Evolutionary conservation across 2,329 filamentous ascomycete species (phyloP).

Genomic region (Fusarium tupiense): DNA sequence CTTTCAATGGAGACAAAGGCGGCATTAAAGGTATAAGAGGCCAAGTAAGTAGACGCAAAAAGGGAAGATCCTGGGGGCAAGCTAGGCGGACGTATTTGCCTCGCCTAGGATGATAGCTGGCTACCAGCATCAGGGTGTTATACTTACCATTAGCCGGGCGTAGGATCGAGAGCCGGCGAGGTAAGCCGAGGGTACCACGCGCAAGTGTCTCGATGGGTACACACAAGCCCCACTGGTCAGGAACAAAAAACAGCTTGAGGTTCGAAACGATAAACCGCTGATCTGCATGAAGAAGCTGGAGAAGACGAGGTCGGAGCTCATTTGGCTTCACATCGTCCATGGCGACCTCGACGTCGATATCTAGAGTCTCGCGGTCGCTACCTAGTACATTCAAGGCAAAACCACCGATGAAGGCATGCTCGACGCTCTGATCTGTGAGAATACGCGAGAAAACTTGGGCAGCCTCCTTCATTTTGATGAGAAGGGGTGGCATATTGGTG

Average conservation of each 20-base stretch:
- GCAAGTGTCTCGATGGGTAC: not conserved
- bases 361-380: not conserved
- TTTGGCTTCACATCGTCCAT: not conserved
- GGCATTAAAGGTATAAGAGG: too few relatives aligned
- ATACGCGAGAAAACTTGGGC: not conserved
- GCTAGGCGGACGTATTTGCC: too few relatives aligned
- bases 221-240: not conserved
- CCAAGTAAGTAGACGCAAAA: too few relatives aligned
- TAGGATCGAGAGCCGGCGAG: not conserved
- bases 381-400: not conserved
- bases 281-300: not conserved
- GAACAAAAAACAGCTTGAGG: not conserved
- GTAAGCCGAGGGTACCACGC: accelerated
- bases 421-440: not conserved
- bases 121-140: too few relatives aligned
- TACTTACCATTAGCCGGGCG: not conserved
- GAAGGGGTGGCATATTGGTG: accelerated
- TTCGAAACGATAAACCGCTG: not conserved
- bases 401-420: not conserved
- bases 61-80: too few relatives aligned
- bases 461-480: not conserved
- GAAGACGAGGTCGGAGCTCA: not conserved
- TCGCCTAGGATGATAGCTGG: too few relatives aligned
- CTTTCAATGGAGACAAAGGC: too few relatives aligned
- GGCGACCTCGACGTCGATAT: not conserved